phyloP scores from a whole-genome alignment of 116 monocot genomes.

The Posidonia oceanica region DNA sequence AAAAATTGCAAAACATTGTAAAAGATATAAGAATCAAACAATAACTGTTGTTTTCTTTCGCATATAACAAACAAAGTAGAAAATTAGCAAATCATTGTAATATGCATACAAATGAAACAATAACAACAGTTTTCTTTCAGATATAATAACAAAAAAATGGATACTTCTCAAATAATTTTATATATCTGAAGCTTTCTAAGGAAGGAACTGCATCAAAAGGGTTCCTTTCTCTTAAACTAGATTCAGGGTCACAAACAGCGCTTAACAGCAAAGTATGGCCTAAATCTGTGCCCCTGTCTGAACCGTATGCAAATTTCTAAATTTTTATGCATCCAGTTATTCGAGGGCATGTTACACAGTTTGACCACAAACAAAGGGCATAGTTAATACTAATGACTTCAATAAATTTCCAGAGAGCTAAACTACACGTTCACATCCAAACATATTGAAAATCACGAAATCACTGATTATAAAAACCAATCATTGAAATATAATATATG shows the following conservation, averaged over 20 bases:
- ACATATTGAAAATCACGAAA: background rate
- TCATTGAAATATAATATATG: background rate
- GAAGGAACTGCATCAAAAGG: background rate
- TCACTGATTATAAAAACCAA: background rate
- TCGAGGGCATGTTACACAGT: background rate
- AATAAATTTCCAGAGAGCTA: too few relatives aligned
- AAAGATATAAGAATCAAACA: background rate
- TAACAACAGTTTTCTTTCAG: background rate
- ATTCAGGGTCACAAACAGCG: background rate
- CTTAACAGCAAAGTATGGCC: background rate
- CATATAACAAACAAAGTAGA: background rate
- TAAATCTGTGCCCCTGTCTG: slow-evolving; percentile 10
- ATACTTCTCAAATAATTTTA: background rate
- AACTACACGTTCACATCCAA: background rate
- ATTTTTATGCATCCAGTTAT: slow-evolving; percentile 4
- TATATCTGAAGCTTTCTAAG: slow-evolving; percentile 3
- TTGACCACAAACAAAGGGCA: background rate
- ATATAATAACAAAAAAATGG: background rate
- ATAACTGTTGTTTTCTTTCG: too few relatives aligned
- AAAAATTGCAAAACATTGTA: too few relatives aligned
- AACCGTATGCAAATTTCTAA: slow-evolving; percentile 3
- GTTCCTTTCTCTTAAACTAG: background rate
- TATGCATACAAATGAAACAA: background rate
- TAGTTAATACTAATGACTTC: too few relatives aligned
- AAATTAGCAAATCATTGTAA: too few relatives aligned